Percentiles rank a stretch among this genome's conserved stretches.
Conservation (phyloP, 2,329 filamentous ascomycete species). For the Calonectria multiphialidica region DNA sequence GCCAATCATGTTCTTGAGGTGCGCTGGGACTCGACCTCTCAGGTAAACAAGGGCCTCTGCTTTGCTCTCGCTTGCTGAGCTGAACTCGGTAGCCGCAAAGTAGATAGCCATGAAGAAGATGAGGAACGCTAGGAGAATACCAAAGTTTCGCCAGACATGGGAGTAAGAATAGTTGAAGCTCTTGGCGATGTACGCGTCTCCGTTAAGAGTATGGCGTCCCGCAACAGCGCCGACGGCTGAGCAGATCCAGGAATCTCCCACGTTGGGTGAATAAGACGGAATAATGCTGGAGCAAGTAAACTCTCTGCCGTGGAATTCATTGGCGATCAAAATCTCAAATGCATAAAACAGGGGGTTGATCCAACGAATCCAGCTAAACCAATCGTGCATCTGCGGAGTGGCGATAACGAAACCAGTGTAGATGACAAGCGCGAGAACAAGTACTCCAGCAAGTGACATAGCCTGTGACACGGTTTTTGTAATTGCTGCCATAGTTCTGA, state of each 20-base stretch:
- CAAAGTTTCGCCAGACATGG: slow-evolving; percentile 73
- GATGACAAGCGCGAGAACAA: slow-evolving; percentile 65
- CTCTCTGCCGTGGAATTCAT: slow-evolving; percentile 71
- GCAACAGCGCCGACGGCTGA: slow-evolving; percentile 62
- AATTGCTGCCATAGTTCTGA: slow-evolving; percentile 77
- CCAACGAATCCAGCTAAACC: slow-evolving; percentile 79
- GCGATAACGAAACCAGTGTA: slow-evolving; percentile 31
- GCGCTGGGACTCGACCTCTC: slow-evolving; percentile 58
- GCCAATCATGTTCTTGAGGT: slow-evolving; percentile 24
- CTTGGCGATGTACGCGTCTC: slow-evolving; percentile 66
- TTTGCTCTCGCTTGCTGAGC: slow-evolving; percentile 67
- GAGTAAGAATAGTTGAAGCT: slow-evolving; percentile 64
- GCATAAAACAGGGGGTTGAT: slow-evolving; percentile 77
- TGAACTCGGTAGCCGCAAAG: slow-evolving; percentile 70
- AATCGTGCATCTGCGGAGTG: slow-evolving; percentile 71
- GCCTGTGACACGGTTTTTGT: slow-evolving; percentile 73
- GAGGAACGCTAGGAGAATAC: slow-evolving; percentile 72
- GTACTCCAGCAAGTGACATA: slow-evolving; percentile 61
- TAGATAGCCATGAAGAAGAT: slow-evolving; percentile 72
- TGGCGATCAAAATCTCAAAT: slow-evolving; percentile 76
- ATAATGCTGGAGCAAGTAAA: slow-evolving; percentile 64
- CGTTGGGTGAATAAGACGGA: slow-evolving; percentile 54
- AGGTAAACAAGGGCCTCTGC: slow-evolving; percentile 61
- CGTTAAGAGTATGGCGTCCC: slow-evolving; percentile 63
- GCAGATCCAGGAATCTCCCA: slow-evolving; percentile 60